Percentiles rank a stretch among this genome's conserved stretches.
Conservation (phyloP, 805 yeast genomes). For the Ogataea nakhonphanomensis region DNA sequence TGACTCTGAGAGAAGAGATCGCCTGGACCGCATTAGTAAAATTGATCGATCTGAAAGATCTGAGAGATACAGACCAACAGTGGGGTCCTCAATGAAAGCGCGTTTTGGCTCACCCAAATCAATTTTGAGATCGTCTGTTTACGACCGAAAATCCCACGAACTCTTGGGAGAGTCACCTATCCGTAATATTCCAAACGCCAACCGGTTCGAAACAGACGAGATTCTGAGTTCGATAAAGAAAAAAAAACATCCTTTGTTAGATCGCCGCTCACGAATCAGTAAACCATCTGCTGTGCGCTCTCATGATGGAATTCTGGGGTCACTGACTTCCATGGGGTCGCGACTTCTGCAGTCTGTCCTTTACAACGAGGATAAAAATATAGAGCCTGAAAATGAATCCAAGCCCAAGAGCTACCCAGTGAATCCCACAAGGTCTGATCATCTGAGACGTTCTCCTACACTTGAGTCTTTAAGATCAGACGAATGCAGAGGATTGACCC, state of each 20-base stretch:
- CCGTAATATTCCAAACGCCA: slow-evolving; percentile 14
- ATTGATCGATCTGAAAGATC: neutral
- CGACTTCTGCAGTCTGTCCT: slow-evolving; percentile 27
- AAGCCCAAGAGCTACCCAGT: neutral
- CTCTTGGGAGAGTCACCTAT: slow-evolving; percentile 31
- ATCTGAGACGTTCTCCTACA: no score
- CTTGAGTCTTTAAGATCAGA: no score
- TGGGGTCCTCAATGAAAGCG: neutral
- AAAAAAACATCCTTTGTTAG: slow-evolving; percentile 10
- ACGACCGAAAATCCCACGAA: slow-evolving; percentile 23
- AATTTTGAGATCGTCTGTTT: slow-evolving; percentile 8
- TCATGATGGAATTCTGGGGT: slow-evolving; percentile 23
- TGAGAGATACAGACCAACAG: neutral
- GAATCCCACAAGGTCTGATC: neutral
- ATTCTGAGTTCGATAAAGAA: slow-evolving; percentile 18
- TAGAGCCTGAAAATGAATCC: neutral
- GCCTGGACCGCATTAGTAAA: no score
- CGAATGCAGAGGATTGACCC: no score
- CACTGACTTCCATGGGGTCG: slow-evolving; percentile 29
- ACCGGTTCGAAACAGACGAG: slow-evolving; percentile 17
- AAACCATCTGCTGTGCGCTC: slow-evolving; percentile 2
- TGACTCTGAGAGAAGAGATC: no score
- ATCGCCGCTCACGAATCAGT: slow-evolving; percentile 6
- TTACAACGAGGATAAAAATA: slow-evolving; percentile 22
- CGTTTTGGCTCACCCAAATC: slow-evolving; percentile 14